Conservation (phyloP, 495 filamentous ascomycete genomes). For the Aspergillus cavernicola region DNA sequence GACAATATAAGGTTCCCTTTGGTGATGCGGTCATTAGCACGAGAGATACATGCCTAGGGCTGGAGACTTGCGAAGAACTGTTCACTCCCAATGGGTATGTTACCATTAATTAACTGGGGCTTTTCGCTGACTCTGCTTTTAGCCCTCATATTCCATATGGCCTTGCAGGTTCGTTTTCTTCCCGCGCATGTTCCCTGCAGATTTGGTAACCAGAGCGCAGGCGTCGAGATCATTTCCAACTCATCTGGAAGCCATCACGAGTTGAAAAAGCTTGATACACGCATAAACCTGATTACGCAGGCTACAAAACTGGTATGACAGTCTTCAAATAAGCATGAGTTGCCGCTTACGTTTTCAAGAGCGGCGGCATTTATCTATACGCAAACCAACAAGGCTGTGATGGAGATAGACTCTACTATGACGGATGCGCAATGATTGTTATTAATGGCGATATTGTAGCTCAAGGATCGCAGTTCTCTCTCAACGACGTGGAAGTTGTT, state of each 20-base stretch:
- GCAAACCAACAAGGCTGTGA: conserved; percentile 73
- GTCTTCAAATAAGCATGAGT: background rate
- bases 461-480: conserved; percentile 68
- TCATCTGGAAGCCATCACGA: conserved; percentile 69
- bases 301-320: conserved; percentile 59
- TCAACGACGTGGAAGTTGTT: conserved; percentile 81
- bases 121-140: conserved; percentile 6
- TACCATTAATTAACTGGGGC: background rate
- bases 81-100: conserved; percentile 61
- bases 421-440: conserved; percentile 77
- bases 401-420: conserved; percentile 62
- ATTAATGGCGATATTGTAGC: conserved; percentile 70
- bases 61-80: conserved; percentile 78
- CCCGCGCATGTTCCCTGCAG: no score
- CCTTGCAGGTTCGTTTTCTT: conserved; percentile 32
- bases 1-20: conserved; percentile 60
- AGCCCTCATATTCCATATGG: conserved; percentile 36
- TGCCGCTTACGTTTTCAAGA: conserved; percentile 24
- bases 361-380: conserved; percentile 75
- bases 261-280: conserved; percentile 69
- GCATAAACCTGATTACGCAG: conserved; percentile 71
- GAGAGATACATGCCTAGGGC: conserved; percentile 64
- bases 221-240: conserved; percentile 76
- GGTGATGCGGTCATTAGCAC: conserved; percentile 76
- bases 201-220: conserved; percentile 5